phyloP scores from a whole-genome alignment of 805 yeast genomes.

The Cyberlindnera saturnus region DNA sequence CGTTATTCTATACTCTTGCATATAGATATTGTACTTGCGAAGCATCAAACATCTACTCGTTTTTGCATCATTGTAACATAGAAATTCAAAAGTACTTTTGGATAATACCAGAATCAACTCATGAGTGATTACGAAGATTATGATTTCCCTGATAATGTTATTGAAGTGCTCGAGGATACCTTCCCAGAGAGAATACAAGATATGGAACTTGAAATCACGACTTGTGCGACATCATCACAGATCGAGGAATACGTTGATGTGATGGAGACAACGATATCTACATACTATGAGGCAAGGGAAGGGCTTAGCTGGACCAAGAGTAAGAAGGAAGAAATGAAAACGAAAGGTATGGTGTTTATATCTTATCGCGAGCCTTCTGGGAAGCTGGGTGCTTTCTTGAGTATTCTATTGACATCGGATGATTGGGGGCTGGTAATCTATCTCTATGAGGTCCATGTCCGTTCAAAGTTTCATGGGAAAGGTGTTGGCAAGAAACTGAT shows the following conservation, averaged over 20 bases:
- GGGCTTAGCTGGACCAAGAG: slow-evolving; percentile 28
- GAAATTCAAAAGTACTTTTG: no score
- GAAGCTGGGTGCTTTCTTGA: slow-evolving; percentile 35
- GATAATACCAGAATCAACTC: background rate
- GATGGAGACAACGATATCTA: slow-evolving; percentile 14
- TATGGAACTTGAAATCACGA: background rate
- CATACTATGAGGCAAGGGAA: slow-evolving; percentile 8
- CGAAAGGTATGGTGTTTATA: slow-evolving; percentile 16
- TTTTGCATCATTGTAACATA: background rate
- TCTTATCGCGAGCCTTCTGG: slow-evolving; percentile 2
- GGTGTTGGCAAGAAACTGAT: slow-evolving; percentile 38
- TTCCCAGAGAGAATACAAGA: background rate
- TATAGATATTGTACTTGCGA: no score
- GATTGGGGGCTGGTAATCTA: slow-evolving; percentile 37
- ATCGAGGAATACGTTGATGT: background rate
- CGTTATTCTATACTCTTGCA: no score
- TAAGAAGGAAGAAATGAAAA: slow-evolving; percentile 37
- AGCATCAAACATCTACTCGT: background rate
- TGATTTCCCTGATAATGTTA: background rate
- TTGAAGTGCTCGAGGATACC: background rate
- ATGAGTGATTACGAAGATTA: slow-evolving; percentile 1
- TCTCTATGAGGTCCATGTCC: slow-evolving; percentile 52
- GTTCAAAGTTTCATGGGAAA: slow-evolving; percentile 27
- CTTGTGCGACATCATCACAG: background rate
- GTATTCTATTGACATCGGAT: slow-evolving; percentile 39